Evolutionary conservation across 306 rosid genomes (phyloP), one percentile per base, ranked within the genome.

Genomic region (Senna tora): DNA sequence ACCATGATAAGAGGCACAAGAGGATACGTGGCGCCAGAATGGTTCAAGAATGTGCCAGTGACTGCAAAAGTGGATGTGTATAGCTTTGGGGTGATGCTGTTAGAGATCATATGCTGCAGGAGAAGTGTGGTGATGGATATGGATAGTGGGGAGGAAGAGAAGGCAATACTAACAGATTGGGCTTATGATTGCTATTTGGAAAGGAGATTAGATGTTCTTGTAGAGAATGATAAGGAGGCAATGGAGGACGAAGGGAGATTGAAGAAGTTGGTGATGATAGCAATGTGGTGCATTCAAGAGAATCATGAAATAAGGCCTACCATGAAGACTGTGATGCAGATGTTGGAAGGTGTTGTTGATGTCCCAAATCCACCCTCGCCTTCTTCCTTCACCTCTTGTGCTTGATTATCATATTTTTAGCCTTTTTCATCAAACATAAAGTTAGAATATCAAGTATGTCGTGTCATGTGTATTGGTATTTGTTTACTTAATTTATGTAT

Each of bases 1-100:
- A 84, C 83, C 0, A 74, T 79, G 83, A 77, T 84, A 5, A 76
- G 87, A 41, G 87, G 87, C 74, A 84, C 85, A 0, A 32, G 65
- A 28, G 87, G 85, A 39, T 80, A 84, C 36, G 87, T 84, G 10
- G 83, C 87, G 60, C 87, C 79, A 13, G 85, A 80, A 42, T 84
- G 87, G 87, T 84, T 84, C 67, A 84, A 75, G 67, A 84, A 74
- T 74, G 74, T 84, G 38, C 71, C 79, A 0, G 81, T 80, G 60
- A 84, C 79, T 0, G 71, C 65, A 53, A 80, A 84, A 50, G 88
- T 84, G 22, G 87, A 84, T 71, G 83, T 77, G 45, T 84, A 80
- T 21, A 84, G 85, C 38, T 84, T 70, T 46, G 87, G 85, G 1
- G 76, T 58, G 5, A 65, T 84, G 80, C 56, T 80, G 51, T 13